phyloP scores from a whole-genome alignment of 2,329 filamentous ascomycete genomes.

The Cordyceps fumosorosea region DNA sequence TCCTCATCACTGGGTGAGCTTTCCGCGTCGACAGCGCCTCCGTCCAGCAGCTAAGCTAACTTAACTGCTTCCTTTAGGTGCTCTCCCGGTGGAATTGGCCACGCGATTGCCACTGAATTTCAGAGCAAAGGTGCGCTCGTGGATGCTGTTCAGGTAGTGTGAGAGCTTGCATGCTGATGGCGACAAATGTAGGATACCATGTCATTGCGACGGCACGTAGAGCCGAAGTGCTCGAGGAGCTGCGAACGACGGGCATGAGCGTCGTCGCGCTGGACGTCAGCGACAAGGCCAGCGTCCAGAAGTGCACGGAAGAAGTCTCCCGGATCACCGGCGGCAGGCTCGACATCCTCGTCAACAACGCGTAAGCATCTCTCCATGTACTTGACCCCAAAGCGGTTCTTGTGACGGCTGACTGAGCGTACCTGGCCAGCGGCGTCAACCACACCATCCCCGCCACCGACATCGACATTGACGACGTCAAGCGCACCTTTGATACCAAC shows the following conservation, averaged over 20 bases:
- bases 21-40: background rate
- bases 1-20: slow-evolving; percentile 44
- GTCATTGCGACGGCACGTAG: slow-evolving; percentile 53
- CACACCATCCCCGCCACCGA: slow-evolving; percentile 47
- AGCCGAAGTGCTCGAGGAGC: slow-evolving; percentile 37
- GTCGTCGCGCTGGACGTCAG: slow-evolving; percentile 49
- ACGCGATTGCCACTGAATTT: slow-evolving; percentile 40
- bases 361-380: slow-evolving; percentile 31
- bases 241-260: slow-evolving; percentile 42
- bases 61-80: slow-evolving; percentile 34
- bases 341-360: slow-evolving; percentile 55
- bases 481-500: slow-evolving; percentile 49
- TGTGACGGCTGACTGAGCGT: background rate
- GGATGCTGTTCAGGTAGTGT: slow-evolving; percentile 25
- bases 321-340: slow-evolving; percentile 45
- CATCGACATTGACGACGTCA: slow-evolving; percentile 45
- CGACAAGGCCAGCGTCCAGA: slow-evolving; percentile 40
- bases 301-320: slow-evolving; percentile 39
- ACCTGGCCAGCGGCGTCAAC: slow-evolving; percentile 26
- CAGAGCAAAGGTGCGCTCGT: background rate
- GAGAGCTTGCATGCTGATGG: slow-evolving; percentile 17
- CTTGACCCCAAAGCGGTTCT: no score
- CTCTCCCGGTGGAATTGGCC: slow-evolving; percentile 52
- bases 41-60: background rate
- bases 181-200: slow-evolving; percentile 33